Evolutionary conservation across 2,329 filamentous ascomycete species (phyloP).

Genomic region (Ceratocystis destructans): DNA sequence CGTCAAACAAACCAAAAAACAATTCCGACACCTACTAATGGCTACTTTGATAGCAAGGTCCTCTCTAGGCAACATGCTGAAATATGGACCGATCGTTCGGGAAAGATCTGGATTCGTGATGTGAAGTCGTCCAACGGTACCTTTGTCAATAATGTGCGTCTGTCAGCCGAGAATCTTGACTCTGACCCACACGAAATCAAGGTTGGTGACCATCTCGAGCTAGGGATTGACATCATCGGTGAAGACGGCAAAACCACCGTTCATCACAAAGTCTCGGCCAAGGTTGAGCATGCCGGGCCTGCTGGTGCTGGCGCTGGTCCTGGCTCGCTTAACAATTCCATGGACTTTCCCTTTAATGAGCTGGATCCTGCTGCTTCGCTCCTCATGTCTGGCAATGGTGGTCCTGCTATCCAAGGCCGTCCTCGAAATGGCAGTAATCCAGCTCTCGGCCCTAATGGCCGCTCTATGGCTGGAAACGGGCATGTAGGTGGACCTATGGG

Average conservation of each 20-base stretch:
- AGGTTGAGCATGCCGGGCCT: conserved; percentile 88
- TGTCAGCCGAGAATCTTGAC: conserved; percentile 90
- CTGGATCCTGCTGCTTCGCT: conserved; percentile 66
- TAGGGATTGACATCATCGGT: conserved; percentile 96
- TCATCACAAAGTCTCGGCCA: conserved; percentile 94
- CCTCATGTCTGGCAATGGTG: conserved; percentile 49
- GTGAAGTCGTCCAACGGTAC: conserved; percentile 98
- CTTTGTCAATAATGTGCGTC: conserved; percentile 81
- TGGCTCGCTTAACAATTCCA: conserved; percentile 44
- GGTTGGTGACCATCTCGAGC: conserved; percentile 79
- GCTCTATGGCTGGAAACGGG: conserved; percentile 39
- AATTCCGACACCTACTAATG: conserved; percentile 76
- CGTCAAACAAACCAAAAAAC: conserved; percentile 97
- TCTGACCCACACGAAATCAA: conserved; percentile 90
- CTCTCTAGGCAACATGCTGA: conserved; percentile 92
- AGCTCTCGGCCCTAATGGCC: conserved; percentile 48
- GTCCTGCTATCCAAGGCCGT: conserved; percentile 52
- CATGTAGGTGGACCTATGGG: conserved; percentile 41
- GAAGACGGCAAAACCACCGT: conserved; percentile 98
- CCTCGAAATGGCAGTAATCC: conserved; percentile 55
- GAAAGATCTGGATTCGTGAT: conserved; percentile 91
- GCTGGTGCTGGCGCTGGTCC: conserved; percentile 42
- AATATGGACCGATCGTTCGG: conserved; percentile 72
- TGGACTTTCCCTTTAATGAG: conserved; percentile 87
- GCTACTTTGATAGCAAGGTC: conserved; percentile 97